A percentile compares a stretch with the other conserved stretches of the same genome.
phyloP scores from a whole-genome alignment of 106 monocot genomes.

The Dendrobium catenatum region DNA sequence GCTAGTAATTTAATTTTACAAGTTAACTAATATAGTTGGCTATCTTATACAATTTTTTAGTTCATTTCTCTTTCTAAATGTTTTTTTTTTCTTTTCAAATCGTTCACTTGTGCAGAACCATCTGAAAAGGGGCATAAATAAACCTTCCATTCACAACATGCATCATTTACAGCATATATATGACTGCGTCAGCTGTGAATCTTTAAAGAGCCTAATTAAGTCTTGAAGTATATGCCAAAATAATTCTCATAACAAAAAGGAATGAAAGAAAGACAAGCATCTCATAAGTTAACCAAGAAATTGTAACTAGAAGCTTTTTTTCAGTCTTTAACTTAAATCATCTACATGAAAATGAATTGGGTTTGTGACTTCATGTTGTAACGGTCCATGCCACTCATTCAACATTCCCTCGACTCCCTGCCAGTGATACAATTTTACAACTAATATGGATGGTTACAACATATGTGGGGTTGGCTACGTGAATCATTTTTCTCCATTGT shows the following conservation, averaged over 20 bases:
- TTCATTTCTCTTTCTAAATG: neutral
- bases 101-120: too few species aligned
- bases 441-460: neutral
- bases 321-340: neutral
- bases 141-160: too few species aligned
- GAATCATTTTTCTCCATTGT: too few species aligned
- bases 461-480: too few species aligned
- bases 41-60: neutral
- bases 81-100: neutral
- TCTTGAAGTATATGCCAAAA: neutral
- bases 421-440: neutral
- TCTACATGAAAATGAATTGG: neutral
- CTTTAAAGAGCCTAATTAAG: neutral
- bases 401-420: neutral
- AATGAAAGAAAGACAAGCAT: neutral
- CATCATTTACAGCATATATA: neutral
- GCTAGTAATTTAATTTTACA: neutral
- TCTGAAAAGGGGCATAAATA: too few species aligned
- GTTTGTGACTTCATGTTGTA: neutral
- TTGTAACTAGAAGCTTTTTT: neutral
- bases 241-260: neutral
- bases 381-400: neutral
- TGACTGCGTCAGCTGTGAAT: neutral
- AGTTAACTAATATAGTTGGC: neutral
- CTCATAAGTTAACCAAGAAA: neutral